A percentile compares a stretch with the other conserved stretches of the same genome.
phyloP scores from a whole-genome alignment of 2,329 filamentous ascomycete genomes.

The Xylariaceae sp. region DNA sequence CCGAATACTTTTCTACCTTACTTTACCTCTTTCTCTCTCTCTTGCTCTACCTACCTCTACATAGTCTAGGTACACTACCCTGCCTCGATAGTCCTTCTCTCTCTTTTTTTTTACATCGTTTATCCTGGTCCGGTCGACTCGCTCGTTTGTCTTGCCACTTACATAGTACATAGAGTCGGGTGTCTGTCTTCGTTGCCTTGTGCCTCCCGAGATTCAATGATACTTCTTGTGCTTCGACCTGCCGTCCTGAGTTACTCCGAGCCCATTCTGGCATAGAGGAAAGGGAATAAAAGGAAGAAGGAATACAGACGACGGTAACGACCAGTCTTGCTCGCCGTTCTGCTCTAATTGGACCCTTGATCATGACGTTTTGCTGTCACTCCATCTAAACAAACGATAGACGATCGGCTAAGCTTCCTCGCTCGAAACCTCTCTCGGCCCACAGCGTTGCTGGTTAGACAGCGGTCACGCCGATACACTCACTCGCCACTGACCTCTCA shows the following conservation, averaged over 20 bases:
- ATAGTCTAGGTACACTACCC: neutral
- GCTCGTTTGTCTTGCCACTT: neutral
- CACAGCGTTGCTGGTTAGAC: conserved; percentile 8
- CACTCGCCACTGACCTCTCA: conserved; percentile 2
- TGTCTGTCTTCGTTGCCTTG: conserved; percentile 5
- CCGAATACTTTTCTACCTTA: neutral
- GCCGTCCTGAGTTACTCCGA: conserved; percentile 9
- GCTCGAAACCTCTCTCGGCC: conserved; percentile 3
- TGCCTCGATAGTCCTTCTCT: neutral
- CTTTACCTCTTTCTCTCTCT: neutral
- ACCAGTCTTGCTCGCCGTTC: neutral
- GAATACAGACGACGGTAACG: neutral
- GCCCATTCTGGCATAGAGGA: conserved; percentile 3
- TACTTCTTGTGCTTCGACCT: conserved; percentile 9
- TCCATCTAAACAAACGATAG: conserved; percentile 9
- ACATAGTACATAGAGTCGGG: neutral
- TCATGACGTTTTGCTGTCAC: conserved; percentile 14
- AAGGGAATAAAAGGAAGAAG: too few relatives aligned
- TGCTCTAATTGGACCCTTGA: conserved; percentile 5
- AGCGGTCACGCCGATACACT: conserved; percentile 5
- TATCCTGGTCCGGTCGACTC: neutral
- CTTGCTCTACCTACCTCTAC: neutral
- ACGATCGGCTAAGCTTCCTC: conserved; percentile 5
- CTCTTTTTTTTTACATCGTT: neutral
- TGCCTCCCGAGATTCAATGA: conserved; percentile 11